Evolutionary conservation across 139 green algal genomes (phyloP), one percentile per base, ranked within the genome.

Genomic region (Chlorella sorokiniana): DNA sequence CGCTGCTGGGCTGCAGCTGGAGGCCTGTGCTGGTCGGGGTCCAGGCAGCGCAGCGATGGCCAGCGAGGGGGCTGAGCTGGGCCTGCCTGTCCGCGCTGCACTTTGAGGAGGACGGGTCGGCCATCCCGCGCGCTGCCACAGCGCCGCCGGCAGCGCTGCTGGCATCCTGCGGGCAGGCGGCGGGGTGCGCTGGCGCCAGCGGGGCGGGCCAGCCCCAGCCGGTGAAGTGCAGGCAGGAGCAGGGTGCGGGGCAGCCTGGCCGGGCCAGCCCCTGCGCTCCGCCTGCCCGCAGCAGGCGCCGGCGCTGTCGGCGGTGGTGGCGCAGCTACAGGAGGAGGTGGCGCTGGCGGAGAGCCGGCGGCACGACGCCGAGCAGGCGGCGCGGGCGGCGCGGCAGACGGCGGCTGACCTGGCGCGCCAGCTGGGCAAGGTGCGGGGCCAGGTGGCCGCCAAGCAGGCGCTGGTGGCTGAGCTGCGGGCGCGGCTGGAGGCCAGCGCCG

Each of bases 301-400:
- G 27, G 37, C 52, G 2, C 73, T 79, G 54, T 23, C 63, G 37
- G 54, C 59, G 0, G 54, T 68, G 38, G 54, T 54, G 37, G 73
- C 37, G 1, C 73, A 69, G 25, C 73, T 79, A 25, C 73, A 79
- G 52, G 73, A 52, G 25, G 73, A 69, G 51, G 73, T 79, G 27
- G 51, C 73, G 37, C 37, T 79, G 54, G 73, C 73, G 37, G 73
- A 79, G 73, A 79, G 73, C 54, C 52, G 73, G 73, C 73, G 73
- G 52, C 73, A 79, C 38, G 73, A 79, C 18, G 73, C 73, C 27
- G 73, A 79, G 54, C 52, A 51, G 73, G 52, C 41, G 29, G 73
- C 73, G 54, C 33, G 42, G 73, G 44, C n/a, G 37, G 51, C 52
- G 37, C 37, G 42, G 73, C 73, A 79, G 73, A 79, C 37, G 27